Base-by-base conservation (phyloP, 768 basidiomycete genomes). In the Lactifluus pinguis region DNA sequence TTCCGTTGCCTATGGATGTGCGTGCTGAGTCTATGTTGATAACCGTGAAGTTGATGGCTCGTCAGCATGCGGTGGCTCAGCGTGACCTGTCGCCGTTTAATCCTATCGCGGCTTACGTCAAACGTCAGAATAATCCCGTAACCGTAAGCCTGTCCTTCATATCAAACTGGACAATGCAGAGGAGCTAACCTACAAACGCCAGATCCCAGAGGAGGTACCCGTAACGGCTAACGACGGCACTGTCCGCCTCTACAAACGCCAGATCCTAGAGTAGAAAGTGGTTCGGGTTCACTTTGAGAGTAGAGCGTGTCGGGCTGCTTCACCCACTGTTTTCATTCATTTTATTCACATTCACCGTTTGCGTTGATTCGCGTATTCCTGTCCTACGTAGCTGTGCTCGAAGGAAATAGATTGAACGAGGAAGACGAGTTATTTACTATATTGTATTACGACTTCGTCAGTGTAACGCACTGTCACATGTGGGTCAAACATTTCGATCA, bases 1-100 rank as follows among this genome's bases (percentile, higher is more conserved):
- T 51, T 6, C 74, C 83, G 8, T 62, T 81, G 60, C 77, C 79
- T n/a, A 71, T 76, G 69, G 73, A 75, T 68, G 42, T 59, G 17
- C 8, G 53, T 54, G 14, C 3, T 53, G 11, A 14, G 29, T 29
- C n/a, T 29, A 50, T 48, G 29, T 29, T 6, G 25, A 4, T 59
- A 7, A 17, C 14, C 45, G 10, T 10, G 17, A 52, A 49, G 30
- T 21, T 41, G 2, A 53, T 55, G n/a, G n/a, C 41, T 21, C 44
- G 34, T 49, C 56, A 64, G 52, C 64, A 39, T 21, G 50, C 41
- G 4, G 6, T 53, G n/a, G 62, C 47, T 4, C 49, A 45, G 41
- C 72, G 75, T 45, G 67, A 67, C 45, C 63, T 71, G 49, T 69
- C 71, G 32, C 72, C 75, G 4, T 69, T 80, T 44, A 73, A 76